Base-by-base conservation (phyloP, 2,329 filamentous ascomycete species). In the Penicillium oxalicum region DNA sequence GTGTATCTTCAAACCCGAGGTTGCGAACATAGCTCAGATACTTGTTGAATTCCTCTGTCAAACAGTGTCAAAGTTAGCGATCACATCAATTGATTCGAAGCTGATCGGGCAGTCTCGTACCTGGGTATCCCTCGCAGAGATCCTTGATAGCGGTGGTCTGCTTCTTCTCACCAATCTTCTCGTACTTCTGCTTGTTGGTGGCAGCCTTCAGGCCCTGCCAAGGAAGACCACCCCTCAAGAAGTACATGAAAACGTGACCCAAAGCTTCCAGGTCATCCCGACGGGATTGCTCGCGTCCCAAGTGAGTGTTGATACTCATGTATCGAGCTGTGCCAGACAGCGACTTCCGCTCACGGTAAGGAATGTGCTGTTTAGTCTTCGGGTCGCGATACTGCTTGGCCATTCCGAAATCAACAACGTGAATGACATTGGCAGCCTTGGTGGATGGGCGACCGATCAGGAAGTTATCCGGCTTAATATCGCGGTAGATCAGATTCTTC, bases 111-210 rank as follows among this genome's bases (percentile, higher is more conserved):
- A 8, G 4, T 32, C 11, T 32, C 73, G 36, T 76, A 83, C 81
- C 81, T 57, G 93, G 91, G 73, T 95, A 97, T 44, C 89, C 87
- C 61, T 96, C 91, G 68, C 91, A 97, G 12, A 98, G 82, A 63
- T 98, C 93, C 76, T 96, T 95, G 75, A 98, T 94, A 4, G 83
- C 82, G 24, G 93, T 97, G 0, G 91, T 96, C 76, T 97, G 93
- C 78, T 98, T 98, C 86, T 98, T 97, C 78, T 98, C 91, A 40
- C 93, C 93, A 72, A 98, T 98, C 80, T 97, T 97, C 75, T 98
- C 93, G 69, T 98, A 98, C 76, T 98, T 98, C 70, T 98, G 93
- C 82, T 98, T 85, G 73, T 85, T 85, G 48, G 82, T 85, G 12
- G 82, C 82, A 61, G 82, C 82, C 70, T 84, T 84, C 50, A 84